A percentile compares a stretch with the other conserved stretches of the same genome.
These are phyloP conservation scores for Aquilaria sinensis DNA, from an alignment of 345 rosid genomes.

Conservation along the genomic window DNA sequence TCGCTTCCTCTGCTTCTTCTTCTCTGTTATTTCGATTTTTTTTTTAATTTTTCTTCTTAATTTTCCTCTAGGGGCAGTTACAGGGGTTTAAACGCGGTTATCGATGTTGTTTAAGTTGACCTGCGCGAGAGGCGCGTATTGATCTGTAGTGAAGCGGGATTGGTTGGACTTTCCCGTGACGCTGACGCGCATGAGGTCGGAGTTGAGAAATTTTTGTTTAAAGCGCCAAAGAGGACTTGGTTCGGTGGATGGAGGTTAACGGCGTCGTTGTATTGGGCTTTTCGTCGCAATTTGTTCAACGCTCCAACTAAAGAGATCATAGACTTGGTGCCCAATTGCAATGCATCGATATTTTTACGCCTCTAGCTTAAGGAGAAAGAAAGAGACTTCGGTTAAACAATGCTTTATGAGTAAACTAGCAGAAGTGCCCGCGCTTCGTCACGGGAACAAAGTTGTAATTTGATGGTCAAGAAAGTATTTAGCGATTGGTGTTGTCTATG, in stretches of 20 bases:
- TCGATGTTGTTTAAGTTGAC: conserved; percentile 7
- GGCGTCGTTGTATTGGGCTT: conserved; percentile 7
- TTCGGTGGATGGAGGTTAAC: not conserved
- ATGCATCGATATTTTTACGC: too few relatives aligned
- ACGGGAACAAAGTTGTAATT: too few relatives aligned
- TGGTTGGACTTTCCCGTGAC: not conserved
- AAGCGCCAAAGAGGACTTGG: conserved; percentile 14
- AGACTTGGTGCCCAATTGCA: not conserved
- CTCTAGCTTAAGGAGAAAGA: too few relatives aligned
- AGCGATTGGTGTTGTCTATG: too few relatives aligned
- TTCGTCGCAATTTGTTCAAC: not conserved
- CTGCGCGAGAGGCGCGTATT: not conserved
- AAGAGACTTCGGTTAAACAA: too few relatives aligned
- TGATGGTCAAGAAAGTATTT: too few relatives aligned
- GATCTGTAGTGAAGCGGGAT: not conserved
- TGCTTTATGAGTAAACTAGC: too few relatives aligned
- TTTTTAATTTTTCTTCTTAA: not conserved
- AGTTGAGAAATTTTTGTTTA: conserved; percentile 1
- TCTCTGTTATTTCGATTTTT: not conserved
- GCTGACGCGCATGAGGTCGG: conserved; percentile 1
- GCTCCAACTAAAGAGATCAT: too few relatives aligned
- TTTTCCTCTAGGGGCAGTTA: not conserved
- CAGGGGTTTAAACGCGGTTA: not conserved
- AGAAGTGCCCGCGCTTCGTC: too few relatives aligned
- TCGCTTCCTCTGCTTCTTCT: not conserved